Conservation (phyloP, 345 rosid genomes). For the Brassica incana region DNA sequence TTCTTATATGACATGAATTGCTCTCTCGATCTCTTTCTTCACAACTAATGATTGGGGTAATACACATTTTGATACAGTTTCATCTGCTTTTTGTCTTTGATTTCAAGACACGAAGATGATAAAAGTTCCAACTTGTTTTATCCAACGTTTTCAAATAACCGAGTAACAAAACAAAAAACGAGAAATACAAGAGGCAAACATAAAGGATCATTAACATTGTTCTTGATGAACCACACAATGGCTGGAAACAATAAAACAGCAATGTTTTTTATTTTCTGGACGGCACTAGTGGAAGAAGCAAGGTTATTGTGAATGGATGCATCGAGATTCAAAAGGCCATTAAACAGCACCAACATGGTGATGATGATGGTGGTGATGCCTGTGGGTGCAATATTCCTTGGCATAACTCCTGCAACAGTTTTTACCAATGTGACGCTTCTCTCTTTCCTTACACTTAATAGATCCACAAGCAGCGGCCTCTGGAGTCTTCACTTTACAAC, state of each 20-base stretch:
- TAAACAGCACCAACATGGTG: slow-evolving; percentile 32
- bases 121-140: background rate
- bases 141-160: slow-evolving; percentile 2
- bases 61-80: background rate
- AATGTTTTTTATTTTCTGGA: background rate
- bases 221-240: background rate
- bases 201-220: slow-evolving; percentile 6
- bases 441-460: slow-evolving; percentile 6
- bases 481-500: slow-evolving; percentile 31
- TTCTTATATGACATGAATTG: background rate
- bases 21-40: background rate
- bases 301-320: background rate
- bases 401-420: slow-evolving; percentile 42
- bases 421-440: slow-evolving; percentile 31
- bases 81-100: background rate
- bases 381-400: slow-evolving; percentile 27
- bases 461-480: slow-evolving; percentile 9
- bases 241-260: background rate
- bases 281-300: background rate
- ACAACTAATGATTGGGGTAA: background rate
- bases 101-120: background rate
- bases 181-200: background rate
- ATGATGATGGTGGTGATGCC: background rate
- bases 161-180: background rate
- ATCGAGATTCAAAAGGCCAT: background rate